Evolutionary conservation across 257 asterid genomes (phyloP), one percentile per base, ranked within the genome.

Genomic region (Parsonsia alboflavescens): DNA sequence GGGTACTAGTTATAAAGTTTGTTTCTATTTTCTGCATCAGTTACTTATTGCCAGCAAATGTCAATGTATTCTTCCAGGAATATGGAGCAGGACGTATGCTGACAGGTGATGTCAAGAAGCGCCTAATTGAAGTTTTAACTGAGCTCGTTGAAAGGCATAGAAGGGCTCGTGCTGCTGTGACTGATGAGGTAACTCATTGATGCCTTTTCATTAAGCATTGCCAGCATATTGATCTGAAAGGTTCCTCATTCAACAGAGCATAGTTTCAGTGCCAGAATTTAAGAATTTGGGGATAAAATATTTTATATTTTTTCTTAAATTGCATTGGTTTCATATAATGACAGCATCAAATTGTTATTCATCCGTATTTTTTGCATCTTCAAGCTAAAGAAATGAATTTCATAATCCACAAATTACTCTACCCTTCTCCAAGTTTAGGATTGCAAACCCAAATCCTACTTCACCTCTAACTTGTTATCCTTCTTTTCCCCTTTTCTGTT

Each of bases 1-100:
- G 48, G 69, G 53, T 22, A 22, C 52, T 19, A 6, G 13, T 15
- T 15, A 30, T 30, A 5, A 65, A 28, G 19, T 24, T 48, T 39
- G 7, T 59, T 33, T 52, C 11, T 16, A 7, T 50, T 39, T 65
- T 16, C 3, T 28, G 19, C 21, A 36, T 22, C 33, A 48, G 45
- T 52, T 58, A 11, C 7, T 13, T 59, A 46, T 54, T 52, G 6
- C 42, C 49, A 53, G 11, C 3, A 42, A 19, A 24, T 46, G 13
- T 11, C 7, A 21, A 68, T 68, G 22, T 68, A 17, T 30, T 72
- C 64, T 75, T 76, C 74, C 84, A 94, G 97, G 97, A 92, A 76
- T 94, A 94, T 71, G 96, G 93, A 3, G 89, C 93, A 0, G 98
- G 98, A 2, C 95, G 89, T 77, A 88, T 94, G 96, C 88, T 94